A percentile compares a stretch with the other conserved stretches of the same genome.
Evolutionary conservation across 2,329 filamentous ascomycete genomes (phyloP).

Genomic region (Fusarium anthophilum): DNA sequence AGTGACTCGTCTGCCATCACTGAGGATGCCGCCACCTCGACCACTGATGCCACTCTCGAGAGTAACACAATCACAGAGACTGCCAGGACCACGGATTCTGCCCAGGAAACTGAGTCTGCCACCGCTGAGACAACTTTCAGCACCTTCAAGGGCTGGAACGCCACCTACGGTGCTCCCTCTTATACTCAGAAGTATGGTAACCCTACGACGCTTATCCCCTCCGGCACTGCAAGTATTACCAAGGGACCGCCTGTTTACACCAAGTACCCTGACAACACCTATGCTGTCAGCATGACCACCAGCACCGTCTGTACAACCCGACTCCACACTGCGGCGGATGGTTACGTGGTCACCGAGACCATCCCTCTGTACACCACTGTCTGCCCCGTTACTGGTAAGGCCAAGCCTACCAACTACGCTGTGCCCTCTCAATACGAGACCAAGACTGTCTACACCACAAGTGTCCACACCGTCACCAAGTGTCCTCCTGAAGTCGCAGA

Average conservation of each 20-base stretch:
- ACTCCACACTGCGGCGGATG: constrained; percentile 55
- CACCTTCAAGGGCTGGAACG: constrained; percentile 32
- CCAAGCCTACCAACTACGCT: constrained; percentile 23
- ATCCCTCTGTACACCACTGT: constrained; percentile 57
- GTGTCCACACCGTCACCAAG: constrained; percentile 63
- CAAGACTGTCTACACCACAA: constrained; percentile 61
- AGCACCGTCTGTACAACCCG: constrained; percentile 53
- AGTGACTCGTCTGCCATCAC: neutral
- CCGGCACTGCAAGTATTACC: neutral
- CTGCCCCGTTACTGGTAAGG: constrained; percentile 48
- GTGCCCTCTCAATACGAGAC: constrained; percentile 33
- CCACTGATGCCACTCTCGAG: neutral
- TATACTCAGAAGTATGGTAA: constrained; percentile 14
- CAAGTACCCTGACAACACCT: constrained; percentile 5
- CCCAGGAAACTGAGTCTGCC: neutral
- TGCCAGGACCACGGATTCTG: neutral
- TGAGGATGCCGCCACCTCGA: neutral
- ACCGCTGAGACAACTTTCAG: constrained; percentile 17
- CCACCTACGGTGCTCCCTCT: constrained; percentile 9
- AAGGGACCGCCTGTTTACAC: constrained; percentile 20
- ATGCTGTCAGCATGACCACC: constrained; percentile 28
- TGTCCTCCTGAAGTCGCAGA: constrained; percentile 61
- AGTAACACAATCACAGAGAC: neutral
- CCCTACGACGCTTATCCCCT: constrained; percentile 1
- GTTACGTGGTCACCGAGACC: constrained; percentile 51